A percentile compares a stretch with the other conserved stretches of the same genome.
phyloP scores from a whole-genome alignment of 495 filamentous ascomycete genomes.

The Aspergillus sclerotioniger region DNA sequence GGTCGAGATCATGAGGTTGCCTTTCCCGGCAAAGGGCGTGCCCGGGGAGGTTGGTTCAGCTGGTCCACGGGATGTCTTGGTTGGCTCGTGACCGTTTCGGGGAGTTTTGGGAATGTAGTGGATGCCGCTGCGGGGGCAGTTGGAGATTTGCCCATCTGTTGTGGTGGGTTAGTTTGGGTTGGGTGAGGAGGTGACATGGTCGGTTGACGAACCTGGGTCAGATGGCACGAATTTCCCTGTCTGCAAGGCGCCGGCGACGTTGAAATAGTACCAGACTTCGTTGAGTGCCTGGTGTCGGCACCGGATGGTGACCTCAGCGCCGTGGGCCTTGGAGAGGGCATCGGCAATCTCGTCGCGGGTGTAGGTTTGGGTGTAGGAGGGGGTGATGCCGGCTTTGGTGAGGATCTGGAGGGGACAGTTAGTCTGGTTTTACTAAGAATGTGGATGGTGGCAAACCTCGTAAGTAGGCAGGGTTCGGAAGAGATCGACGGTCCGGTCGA shows the following conservation, averaged over 20 bases:
- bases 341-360: constrained; percentile 58
- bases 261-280: constrained; percentile 84
- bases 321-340: constrained; percentile 62
- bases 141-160: constrained; percentile 59
- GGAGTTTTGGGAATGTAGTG: constrained; percentile 64
- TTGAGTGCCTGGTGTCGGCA: constrained; percentile 62
- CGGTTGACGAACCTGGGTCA: constrained; percentile 48
- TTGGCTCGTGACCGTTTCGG: constrained; percentile 29
- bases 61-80: constrained; percentile 31
- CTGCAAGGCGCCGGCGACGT: constrained; percentile 73
- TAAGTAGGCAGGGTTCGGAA: constrained; percentile 48
- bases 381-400: constrained; percentile 47
- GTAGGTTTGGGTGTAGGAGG: constrained; percentile 52
- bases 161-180: neutral
- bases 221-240: constrained; percentile 70
- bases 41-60: constrained; percentile 43
- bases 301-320: constrained; percentile 64
- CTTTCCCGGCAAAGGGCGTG: constrained; percentile 52
- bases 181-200: neutral
- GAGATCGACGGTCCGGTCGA: constrained; percentile 55
- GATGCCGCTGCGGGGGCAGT: constrained; percentile 60
- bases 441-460: constrained; percentile 28
- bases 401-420: constrained; percentile 34
- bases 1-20: constrained; percentile 57
- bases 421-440: neutral